Base-by-base conservation (phyloP, 352 stramenopile genomes). In the Globisporangium nagaii region DNA sequence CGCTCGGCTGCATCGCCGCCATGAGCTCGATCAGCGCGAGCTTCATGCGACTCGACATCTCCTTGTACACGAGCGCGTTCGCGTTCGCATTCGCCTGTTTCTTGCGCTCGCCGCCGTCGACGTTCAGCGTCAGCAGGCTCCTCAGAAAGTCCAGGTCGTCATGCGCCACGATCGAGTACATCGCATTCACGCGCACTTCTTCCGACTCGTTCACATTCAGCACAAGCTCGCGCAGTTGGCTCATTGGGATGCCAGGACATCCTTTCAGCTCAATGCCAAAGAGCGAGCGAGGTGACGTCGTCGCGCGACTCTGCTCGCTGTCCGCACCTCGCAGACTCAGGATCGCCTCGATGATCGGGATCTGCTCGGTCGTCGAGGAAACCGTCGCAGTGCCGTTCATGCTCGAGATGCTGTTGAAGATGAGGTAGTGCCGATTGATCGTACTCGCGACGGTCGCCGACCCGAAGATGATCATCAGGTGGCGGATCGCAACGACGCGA, bases 311-410 rank as follows among this genome's bases (percentile, higher is more conserved):
- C 43, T 80, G 62, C 53, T 75, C 43, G 20, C 43, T 30, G 11
- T 76, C 56, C 3, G 68, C 49, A 3, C 80, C 80, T 25, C 80
- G 75, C n/a, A 90, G 56, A 62, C 73, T 88, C 24, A 90, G 50
- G 40, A 90, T 88, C 3, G 80, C 73, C 41, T 90, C 80, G 50
- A 90, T 84, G 52, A 90, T 88, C 36, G 80, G 80, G 15, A 85
- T 78, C 45, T 86, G 77, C 60, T 88, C 78, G 0, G 78, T 88
- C 50, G 76, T 87, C 17, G 80, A 86, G n/a, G 78, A 87, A n/a
- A 84, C 67, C 2, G 76, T 89, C 19, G 79, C 63, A 35, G 77
- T 84, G 3, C 73, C 77, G 32, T 64, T 75, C 70, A 84, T 66
- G 56, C 53, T 87, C 24, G 78, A 81, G 47, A 88, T 90, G 59